Base-by-base conservation (phyloP, 2,329 filamentous ascomycete species). In the Pseudocercospora cruenta region DNA sequence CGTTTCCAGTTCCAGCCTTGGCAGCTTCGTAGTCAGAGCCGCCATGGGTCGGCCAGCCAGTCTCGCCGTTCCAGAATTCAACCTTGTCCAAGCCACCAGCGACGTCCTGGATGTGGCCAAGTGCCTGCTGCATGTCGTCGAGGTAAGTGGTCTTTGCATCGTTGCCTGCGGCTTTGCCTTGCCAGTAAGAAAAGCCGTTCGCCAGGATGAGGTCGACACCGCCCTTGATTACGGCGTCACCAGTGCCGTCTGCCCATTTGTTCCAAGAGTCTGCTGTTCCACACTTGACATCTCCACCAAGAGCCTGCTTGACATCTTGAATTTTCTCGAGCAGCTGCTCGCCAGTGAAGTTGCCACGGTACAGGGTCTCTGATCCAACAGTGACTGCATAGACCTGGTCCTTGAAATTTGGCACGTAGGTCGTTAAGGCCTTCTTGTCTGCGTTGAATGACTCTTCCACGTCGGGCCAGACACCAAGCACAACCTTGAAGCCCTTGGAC, bases 101-200 rank as follows among this genome's bases (percentile, higher is more conserved):
- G 62, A 89, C 69, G 66, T 82, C 76, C 79, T 90, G 87, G 69
- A 92, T 87, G 74, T 87, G 88, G 16, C 79, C 80, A 70, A 89
- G 84, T 24, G 88, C 89, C 77, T 88, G 86, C 72, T 83, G 82
- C 76, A 91, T 87, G 73, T 91, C 89, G 72, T 90, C 85, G 71
- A 91, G 86, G 81, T 90, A 91, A 61, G 85, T 87, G 66, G 83
- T 78, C 47, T 86, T 86, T 36, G 86, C 86, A 85, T 85, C 54
- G 80, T 80, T 75, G 85, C 84, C 70, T 22, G 70, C 70, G 14
- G 67, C 60, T 39, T 63, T 63, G 49, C 85, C 88, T 77, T 92
- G 90, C 90, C 90, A 91, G 83, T 90, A 92, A 33, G 87, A 85
- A 76, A 92, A 92, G 26, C 87, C 90, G 75, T 92, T 91, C 76